Percentiles rank a stretch among this genome's conserved stretches.
phyloP scores from a whole-genome alignment of 768 basidiomycete species.

The Agaricus blazei region DNA sequence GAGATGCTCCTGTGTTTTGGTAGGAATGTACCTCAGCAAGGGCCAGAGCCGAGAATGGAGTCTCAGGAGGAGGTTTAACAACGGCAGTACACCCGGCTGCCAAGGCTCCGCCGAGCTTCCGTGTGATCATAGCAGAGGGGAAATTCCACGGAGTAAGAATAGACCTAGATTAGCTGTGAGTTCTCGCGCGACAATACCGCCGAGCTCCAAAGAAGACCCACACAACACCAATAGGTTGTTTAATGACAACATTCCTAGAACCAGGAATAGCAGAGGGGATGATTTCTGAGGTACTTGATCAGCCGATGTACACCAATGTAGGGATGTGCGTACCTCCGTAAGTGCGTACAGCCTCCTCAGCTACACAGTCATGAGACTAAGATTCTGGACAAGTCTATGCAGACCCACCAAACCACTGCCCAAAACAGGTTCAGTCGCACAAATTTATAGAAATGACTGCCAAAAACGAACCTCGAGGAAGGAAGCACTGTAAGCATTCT shows the following conservation, averaged over 20 bases:
- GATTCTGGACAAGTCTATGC: background rate
- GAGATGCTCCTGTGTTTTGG: background rate
- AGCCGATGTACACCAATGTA: background rate
- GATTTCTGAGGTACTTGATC: slow-evolving; percentile 45
- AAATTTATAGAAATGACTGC: background rate
- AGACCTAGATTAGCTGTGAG: slow-evolving; percentile 37
- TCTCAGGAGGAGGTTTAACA: slow-evolving; percentile 92
- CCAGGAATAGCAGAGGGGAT: slow-evolving; percentile 71
- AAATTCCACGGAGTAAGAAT: slow-evolving; percentile 91
- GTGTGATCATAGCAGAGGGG: slow-evolving; percentile 90
- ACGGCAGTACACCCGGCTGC: slow-evolving; percentile 97
- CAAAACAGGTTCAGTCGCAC: background rate
- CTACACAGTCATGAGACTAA: slow-evolving; percentile 32
- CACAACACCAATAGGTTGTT: slow-evolving; percentile 80
- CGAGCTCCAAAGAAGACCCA: slow-evolving; percentile 17
- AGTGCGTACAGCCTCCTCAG: slow-evolving; percentile 87
- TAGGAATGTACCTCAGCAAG: slow-evolving; percentile 70
- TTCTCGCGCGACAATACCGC: background rate
- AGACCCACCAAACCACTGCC: slow-evolving; percentile 75
- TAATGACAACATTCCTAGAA: slow-evolving; percentile 82
- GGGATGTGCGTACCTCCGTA: slow-evolving; percentile 64
- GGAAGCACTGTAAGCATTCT: slow-evolving; percentile 80
- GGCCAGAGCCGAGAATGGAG: slow-evolving; percentile 89
- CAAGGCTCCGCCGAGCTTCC: slow-evolving; percentile 85
- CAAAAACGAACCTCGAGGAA: slow-evolving; percentile 64